A percentile compares a stretch with the other conserved stretches of the same genome.
Evolutionary conservation across 2,329 filamentous ascomycete species (phyloP).

Genomic region (Aspergillus versicolor): DNA sequence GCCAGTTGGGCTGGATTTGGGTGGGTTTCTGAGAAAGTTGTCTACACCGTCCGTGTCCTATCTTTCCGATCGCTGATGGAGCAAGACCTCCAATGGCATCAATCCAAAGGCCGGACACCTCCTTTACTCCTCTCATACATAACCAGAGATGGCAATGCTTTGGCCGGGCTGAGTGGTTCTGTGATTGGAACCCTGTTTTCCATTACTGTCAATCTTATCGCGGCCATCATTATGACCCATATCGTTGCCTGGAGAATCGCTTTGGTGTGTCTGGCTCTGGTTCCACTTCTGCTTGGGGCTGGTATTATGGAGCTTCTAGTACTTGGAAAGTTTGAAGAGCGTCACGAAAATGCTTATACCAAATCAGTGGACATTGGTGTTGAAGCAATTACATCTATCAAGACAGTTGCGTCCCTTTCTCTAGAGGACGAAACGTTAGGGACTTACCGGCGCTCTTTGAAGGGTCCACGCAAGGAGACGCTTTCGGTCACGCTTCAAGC

Average conservation of each 20-base stretch:
- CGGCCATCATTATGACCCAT: conserved; percentile 66
- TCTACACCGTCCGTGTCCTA: conserved; percentile 63
- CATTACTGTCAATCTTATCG: conserved; percentile 66
- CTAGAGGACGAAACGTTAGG: conserved; percentile 51
- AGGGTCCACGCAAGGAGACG: conserved; percentile 50
- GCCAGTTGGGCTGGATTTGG: conserved; percentile 60
- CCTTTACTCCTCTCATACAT: conserved; percentile 64
- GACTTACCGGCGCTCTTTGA: conserved; percentile 47
- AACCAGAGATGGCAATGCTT: conserved; percentile 65
- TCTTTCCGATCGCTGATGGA: conserved; percentile 65
- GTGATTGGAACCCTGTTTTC: conserved; percentile 68
- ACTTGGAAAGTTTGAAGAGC: conserved; percentile 58
- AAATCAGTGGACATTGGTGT: conserved; percentile 51
- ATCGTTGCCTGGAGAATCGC: conserved; percentile 75
- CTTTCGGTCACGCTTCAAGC: conserved; percentile 48
- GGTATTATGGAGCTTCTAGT: conserved; percentile 67
- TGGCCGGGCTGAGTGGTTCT: conserved; percentile 68
- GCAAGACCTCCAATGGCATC: conserved; percentile 68
- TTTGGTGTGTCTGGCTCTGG: conserved; percentile 66
- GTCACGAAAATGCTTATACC: conserved; percentile 51
- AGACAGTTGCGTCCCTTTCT: conserved; percentile 52
- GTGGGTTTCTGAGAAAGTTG: conserved; percentile 61
- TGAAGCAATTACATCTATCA: conserved; percentile 51
- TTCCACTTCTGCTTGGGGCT: conserved; percentile 66
- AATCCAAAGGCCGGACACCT: conserved; percentile 62